Percentiles rank a stretch among this genome's conserved stretches.
These are phyloP conservation scores for Creolimax fragrantissima DNA, from an alignment of 78 protist species.

Conservation along the genomic window DNA sequence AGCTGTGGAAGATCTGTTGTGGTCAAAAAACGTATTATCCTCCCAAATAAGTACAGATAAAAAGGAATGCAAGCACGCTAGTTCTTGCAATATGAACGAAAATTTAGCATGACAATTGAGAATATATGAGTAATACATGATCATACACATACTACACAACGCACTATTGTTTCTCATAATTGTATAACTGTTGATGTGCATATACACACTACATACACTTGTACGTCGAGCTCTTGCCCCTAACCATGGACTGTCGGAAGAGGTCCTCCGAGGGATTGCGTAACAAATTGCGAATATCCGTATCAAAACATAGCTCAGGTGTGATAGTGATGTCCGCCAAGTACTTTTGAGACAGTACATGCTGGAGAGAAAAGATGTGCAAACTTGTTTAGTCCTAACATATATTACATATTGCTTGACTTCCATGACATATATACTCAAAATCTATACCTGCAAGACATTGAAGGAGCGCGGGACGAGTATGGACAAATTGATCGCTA, in stretches of 20 bases:
- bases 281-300: neutral
- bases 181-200: neutral
- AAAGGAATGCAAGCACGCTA: neutral
- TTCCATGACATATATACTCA: too few species aligned
- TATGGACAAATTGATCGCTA: neutral
- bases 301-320: slow-evolving; percentile 26
- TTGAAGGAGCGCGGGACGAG: neutral
- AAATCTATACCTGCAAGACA: slow-evolving; percentile 11
- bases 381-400: neutral
- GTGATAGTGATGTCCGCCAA: slow-evolving; percentile 57
- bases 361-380: neutral
- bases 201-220: neutral
- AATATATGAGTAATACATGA: neutral
- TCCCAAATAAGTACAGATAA: neutral
- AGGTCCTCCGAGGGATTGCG: slow-evolving; percentile 1
- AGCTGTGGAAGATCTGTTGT: neutral
- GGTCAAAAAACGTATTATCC: neutral
- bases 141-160: neutral
- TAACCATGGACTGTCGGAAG: neutral
- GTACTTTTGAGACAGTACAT: slow-evolving; percentile 10
- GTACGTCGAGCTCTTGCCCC: slow-evolving; percentile 3
- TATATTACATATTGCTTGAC: too few species aligned
- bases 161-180: neutral
- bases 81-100: neutral
- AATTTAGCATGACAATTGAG: neutral